Conservation (phyloP, 1,139 yeast species). For the Trichomonascaceae sp. region DNA sequence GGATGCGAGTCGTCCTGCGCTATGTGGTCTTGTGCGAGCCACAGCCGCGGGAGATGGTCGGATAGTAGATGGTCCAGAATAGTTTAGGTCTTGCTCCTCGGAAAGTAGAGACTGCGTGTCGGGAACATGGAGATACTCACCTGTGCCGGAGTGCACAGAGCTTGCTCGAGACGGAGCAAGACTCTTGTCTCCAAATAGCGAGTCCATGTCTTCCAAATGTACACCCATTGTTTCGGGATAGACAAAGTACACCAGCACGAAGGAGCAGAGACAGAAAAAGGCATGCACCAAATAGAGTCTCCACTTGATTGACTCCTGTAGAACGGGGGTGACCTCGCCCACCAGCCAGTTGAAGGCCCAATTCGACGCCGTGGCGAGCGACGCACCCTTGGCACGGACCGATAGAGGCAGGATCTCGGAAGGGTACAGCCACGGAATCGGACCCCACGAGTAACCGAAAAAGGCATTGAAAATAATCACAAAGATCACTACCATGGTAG, state of each 20-base stretch:
- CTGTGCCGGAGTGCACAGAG: constrained; percentile 4
- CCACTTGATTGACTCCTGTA: constrained; percentile 70
- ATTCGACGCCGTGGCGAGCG: constrained; percentile 80
- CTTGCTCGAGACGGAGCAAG: constrained; percentile 17
- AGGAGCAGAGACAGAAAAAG: constrained; percentile 56
- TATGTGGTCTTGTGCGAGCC: constrained; percentile 12
- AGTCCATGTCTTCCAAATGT: constrained; percentile 79
- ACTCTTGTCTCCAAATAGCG: constrained; percentile 57
- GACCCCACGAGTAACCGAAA: constrained; percentile 84
- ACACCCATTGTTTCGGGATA: constrained; percentile 91
- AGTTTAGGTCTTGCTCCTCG: constrained; percentile 6
- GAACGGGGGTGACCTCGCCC: constrained; percentile 80
- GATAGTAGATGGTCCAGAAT: constrained; percentile 12
- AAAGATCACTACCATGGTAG: constrained; percentile 57
- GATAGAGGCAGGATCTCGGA: constrained; percentile 77
- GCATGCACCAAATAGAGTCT: constrained; percentile 74
- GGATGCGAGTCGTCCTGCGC: constrained; percentile 3
- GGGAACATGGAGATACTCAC: constrained; percentile 2
- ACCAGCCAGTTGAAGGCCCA: constrained; percentile 93
- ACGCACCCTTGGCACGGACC: constrained; percentile 88
- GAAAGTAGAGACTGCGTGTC: constrained; percentile 16
- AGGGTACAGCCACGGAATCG: constrained; percentile 88
- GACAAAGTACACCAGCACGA: constrained; percentile 50
- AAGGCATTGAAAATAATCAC: constrained; percentile 74
- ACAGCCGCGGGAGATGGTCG: constrained; percentile 20